phyloP scores from a whole-genome alignment of 2,329 filamentous ascomycete species.

The Aspergillus quadricinctus region DNA sequence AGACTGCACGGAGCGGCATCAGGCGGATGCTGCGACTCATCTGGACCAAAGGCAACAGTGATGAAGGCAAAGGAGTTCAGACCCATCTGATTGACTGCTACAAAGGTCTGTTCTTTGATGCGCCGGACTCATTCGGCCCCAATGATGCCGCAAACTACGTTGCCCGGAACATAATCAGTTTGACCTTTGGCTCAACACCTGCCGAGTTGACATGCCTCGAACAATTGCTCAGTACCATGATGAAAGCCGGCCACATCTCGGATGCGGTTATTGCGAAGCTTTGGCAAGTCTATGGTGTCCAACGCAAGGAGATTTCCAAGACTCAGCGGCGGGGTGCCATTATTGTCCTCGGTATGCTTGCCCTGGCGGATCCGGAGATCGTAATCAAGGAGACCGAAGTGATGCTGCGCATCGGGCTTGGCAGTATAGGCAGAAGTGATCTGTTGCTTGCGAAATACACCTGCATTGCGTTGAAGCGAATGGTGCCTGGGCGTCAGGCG shows the following conservation, averaged over 20 bases:
- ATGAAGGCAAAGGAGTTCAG: slow-evolving; percentile 97
- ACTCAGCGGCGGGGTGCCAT: slow-evolving; percentile 89
- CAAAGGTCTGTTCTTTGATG: slow-evolving; percentile 91
- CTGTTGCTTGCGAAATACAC: slow-evolving; percentile 90
- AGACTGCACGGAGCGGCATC: slow-evolving; percentile 88
- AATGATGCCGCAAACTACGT: slow-evolving; percentile 95
- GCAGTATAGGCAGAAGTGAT: slow-evolving; percentile 72
- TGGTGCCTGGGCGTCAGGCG: slow-evolving; percentile 79
- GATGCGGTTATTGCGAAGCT: slow-evolving; percentile 85
- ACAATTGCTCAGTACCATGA: slow-evolving; percentile 94
- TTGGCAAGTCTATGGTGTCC: slow-evolving; percentile 96
- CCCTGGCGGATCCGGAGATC: slow-evolving; percentile 85
- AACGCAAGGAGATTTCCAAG: slow-evolving; percentile 86
- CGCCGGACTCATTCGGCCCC: slow-evolving; percentile 77
- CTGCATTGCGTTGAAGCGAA: slow-evolving; percentile 84
- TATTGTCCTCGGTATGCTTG: slow-evolving; percentile 95
- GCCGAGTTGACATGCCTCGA: slow-evolving; percentile 94
- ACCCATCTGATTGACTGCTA: slow-evolving; percentile 96
- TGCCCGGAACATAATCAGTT: slow-evolving; percentile 96
- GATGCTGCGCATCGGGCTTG: slow-evolving; percentile 86
- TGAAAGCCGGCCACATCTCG: slow-evolving; percentile 83
- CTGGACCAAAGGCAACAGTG: slow-evolving; percentile 99
- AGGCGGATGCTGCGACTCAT: slow-evolving; percentile 93
- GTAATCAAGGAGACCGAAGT: slow-evolving; percentile 93
- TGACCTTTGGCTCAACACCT: slow-evolving; percentile 92